Evolutionary conservation across 495 filamentous ascomycete genomes (phyloP).

Genomic region (Articulospora tetracladia): DNA sequence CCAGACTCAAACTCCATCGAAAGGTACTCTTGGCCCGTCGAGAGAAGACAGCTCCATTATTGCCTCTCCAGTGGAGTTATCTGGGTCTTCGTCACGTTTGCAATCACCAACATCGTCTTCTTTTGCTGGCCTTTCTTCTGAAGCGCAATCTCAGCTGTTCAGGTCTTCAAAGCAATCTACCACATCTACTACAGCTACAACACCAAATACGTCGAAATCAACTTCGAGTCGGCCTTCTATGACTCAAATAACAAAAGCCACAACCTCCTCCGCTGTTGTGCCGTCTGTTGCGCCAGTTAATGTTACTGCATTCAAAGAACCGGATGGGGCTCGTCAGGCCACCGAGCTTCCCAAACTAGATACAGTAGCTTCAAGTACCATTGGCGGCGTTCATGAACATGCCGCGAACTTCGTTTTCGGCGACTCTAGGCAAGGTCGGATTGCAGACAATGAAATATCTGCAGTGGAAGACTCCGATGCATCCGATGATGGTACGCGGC

Average conservation of each 20-base stretch:
- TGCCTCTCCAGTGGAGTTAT: slow-evolving; percentile 23
- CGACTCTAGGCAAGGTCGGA: slow-evolving; percentile 31
- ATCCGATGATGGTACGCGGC: slow-evolving; percentile 1
- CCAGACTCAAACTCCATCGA: slow-evolving; percentile 18
- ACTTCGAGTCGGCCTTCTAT: slow-evolving; percentile 28
- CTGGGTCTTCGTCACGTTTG: slow-evolving; percentile 25
- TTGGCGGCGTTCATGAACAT: slow-evolving; percentile 32
- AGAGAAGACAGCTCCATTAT: slow-evolving; percentile 24
- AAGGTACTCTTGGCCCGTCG: slow-evolving; percentile 13
- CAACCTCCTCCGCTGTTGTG: slow-evolving; percentile 31
- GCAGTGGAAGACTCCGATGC: slow-evolving; percentile 33
- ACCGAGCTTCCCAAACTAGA: slow-evolving; percentile 23
- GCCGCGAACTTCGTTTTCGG: slow-evolving; percentile 32
- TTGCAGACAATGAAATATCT: slow-evolving; percentile 24
- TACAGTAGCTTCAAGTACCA: slow-evolving; percentile 25
- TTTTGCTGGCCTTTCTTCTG: slow-evolving; percentile 21
- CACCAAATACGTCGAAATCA: slow-evolving; percentile 25
- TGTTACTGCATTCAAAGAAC: slow-evolving; percentile 51
- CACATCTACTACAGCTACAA: slow-evolving; percentile 22
- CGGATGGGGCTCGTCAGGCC: slow-evolving; percentile 17
- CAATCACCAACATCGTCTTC: slow-evolving; percentile 27
- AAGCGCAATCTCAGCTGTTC: slow-evolving; percentile 20
- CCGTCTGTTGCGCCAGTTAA: slow-evolving; percentile 50
- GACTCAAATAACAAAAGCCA: slow-evolving; percentile 33
- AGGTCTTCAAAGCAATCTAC: slow-evolving; percentile 25